A percentile compares a stretch with the other conserved stretches of the same genome.
Conservation (phyloP, 768 basidiomycete genomes). For the Rhodotorula graminis region DNA sequence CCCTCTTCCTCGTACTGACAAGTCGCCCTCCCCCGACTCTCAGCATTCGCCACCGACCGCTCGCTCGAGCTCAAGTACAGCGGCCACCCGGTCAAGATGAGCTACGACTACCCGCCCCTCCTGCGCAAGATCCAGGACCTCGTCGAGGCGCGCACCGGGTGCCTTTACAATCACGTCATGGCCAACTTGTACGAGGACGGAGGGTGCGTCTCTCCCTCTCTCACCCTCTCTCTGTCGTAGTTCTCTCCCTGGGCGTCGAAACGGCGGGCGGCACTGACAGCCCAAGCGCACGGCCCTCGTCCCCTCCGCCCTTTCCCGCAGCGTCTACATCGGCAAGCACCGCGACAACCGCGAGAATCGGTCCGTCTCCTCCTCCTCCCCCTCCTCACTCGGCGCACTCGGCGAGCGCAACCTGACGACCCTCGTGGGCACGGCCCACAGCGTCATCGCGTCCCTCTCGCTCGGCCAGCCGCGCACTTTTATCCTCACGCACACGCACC, state of each 20-base stretch:
- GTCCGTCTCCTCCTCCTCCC: conserved; percentile 18
- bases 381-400: background rate
- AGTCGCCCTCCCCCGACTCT: too few species aligned
- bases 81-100: conserved; percentile 48
- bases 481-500: conserved; percentile 46
- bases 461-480: conserved; percentile 50
- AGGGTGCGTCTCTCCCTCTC: conserved; percentile 29
- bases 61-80: conserved; percentile 47
- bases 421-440: background rate
- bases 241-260: too few species aligned
- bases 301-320: background rate
- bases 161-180: conserved; percentile 51
- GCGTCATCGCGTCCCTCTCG: conserved; percentile 50
- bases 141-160: conserved; percentile 46
- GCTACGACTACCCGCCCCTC: conserved; percentile 47
- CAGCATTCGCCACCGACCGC: conserved; percentile 48
- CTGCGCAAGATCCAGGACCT: conserved; percentile 45
- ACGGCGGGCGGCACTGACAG: too few species aligned
- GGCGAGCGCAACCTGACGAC: background rate
- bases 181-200: conserved; percentile 51
- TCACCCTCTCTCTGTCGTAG: too few species aligned
- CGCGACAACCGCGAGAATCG: conserved; percentile 48
- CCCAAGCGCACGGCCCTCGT: too few species aligned
- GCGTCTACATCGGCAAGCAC: conserved; percentile 38
- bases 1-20: background rate